Base-by-base conservation (phyloP, 192 early-diverging fungal genomes). In the Umbelopsis sp. region DNA sequence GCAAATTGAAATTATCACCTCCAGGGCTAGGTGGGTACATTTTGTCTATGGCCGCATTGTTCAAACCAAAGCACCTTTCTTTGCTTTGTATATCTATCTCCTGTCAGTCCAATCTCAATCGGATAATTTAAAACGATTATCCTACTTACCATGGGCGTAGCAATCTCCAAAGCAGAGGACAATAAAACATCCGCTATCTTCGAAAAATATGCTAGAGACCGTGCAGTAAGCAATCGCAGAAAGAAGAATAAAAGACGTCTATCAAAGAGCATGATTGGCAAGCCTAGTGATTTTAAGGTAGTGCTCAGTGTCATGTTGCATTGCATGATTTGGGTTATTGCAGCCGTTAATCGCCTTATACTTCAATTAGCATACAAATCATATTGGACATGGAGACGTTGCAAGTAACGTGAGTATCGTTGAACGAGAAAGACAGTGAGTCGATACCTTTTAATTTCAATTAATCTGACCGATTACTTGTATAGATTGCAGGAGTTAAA, bases 221-320 rank as follows among this genome's bases (percentile, higher is more conserved):
- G 12, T n/a, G 27, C 55, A 23, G 11, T 33, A 41, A 1, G 37
- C 55, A 15, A 35, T 37, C 55, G 55, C 27, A 33, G 12, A 12
- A 35, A 35, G 33, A 35, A 30, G 13, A 61, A 35, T 25, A 1
- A 27, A 61, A 35, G 13, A n/a, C 25, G 27, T 2, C 4, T 61
- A 1, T 61, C 55, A 15, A 61, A 61, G 55, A 61, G 13, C 13
- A 61, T 61, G 55, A 61, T 61, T 25, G 55, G 55, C 4, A 22
- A 61, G 30, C 55, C 55, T 16, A 61, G 55, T 18, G 33, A 61
- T 18, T 61, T 61, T 16, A 22, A 61, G 55, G 55, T 61, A 61
- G 37, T 41, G 37, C 37, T 41, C 37, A 41, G 1, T 9, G 37
- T 41, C 37, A 10, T 4, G 5, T 1, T 41, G 37, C 10, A 41